Base-by-base conservation (phyloP, 129 eudicot species). In the Artemisia annua region DNA sequence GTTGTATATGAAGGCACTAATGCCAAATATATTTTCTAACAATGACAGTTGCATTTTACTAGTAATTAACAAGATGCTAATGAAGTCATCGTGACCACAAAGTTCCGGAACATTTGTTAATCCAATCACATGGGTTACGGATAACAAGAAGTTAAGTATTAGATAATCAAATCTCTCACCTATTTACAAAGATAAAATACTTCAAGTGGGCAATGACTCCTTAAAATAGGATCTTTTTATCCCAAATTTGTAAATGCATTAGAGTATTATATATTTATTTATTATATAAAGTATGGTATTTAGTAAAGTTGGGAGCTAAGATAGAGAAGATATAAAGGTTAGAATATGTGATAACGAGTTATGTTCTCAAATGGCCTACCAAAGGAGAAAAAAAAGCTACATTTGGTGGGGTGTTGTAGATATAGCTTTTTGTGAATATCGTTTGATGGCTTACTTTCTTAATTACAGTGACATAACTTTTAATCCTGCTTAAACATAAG, bases 351-450 rank as follows among this genome's bases (percentile, higher is more conserved):
- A 67, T 76, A 26, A 75, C 18, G 20, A 54, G 54, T 35, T 75
- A 58, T 66, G 74, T 56, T 75, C 20, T 75, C 32, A 75, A 59
- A 75, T 75, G 80, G 73, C 57, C 80, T 73, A 75, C 80, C 67
- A 52, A 75, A 66, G 66, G 9, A 48, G n/a, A 66, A 66, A 57
- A 22, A 66, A 66, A 57, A 49, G 74, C 32, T 13, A 56, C 46
- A 75, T 56, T 26, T 56, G 35, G 3, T 66, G 44, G 43, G 19
- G n/a, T 35, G 10, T 56, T 53, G 39, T 18, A 43, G 14, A n/a
- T 55, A 35, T 39, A 7, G 9, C 43, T 53, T 70, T 56, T 39
- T 56, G 15, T 52, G 7, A 7, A 52, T 52, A 52, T 15, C 57
- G 18, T 52, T 52, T 52, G 57, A 30, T 4, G 5, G 5, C 35